Base-by-base conservation (phyloP, 2,329 filamentous ascomycete genomes). In the Fusarium bactridioides region DNA sequence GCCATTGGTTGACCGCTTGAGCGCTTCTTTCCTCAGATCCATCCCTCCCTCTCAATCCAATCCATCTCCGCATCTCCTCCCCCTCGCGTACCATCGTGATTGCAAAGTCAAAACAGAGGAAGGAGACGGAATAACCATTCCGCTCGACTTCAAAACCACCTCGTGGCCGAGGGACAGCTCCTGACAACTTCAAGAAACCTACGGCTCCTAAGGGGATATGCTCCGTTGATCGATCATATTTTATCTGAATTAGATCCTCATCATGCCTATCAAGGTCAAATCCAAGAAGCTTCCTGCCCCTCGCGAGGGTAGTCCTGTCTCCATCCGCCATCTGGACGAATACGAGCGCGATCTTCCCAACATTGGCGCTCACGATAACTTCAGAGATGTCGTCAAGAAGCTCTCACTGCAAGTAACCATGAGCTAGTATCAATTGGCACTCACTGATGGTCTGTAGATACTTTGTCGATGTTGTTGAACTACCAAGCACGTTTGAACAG, bases 401-500 rank as follows among this genome's bases (percentile, higher is more conserved):
- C 84, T 94, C 40, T 91, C 90, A 4, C 78, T 85, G 89, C 92
- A 80, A 68, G 86, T 76, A 7, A 4, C 13, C 15, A 19, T 37
- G 4, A 18, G 3, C 18, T 37, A 2, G 8, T 8, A 18, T 10
- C 33, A 50, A 61, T 61, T 51, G 54, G 41, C 35, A 9, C 35
- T 57, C 35, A 37, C 67, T 68, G 50, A 64, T 41, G 56, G n/a
- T 45, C 31, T 38, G 2, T 43, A 92, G 90, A 59, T 92, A 88
- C 78, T 87, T 93, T 69, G 84, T 86, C 64, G 87, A 90, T 64
- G 88, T 88, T 27, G 86, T 94, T 61, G 85, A 87, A 57, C 82
- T 90, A 50, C 91, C 92, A 21, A 88, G 89, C 77, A 91, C 89
- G 19, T 94, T 94, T 81, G 92, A 94, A 77, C 92, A 94, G 80